Evolutionary conservation across 1,139 yeast species (phyloP).

Genomic region (Nakaseomyces sp.): DNA sequence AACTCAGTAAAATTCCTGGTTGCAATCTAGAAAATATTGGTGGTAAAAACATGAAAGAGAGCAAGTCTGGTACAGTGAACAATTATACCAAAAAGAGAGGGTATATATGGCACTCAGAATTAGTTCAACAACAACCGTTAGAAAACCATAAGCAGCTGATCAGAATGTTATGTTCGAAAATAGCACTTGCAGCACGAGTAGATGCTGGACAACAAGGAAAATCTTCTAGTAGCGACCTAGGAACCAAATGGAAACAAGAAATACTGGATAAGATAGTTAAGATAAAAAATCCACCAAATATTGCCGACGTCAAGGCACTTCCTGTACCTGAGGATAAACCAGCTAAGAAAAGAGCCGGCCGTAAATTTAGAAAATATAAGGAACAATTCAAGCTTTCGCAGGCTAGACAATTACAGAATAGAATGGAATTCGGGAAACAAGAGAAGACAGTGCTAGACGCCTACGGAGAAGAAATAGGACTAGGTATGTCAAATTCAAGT

Average conservation of each 20-base stretch:
- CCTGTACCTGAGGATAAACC: slow-evolving; percentile 75
- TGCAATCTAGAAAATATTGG: slow-evolving; percentile 81
- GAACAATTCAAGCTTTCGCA: slow-evolving; percentile 78
- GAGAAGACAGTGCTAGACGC: slow-evolving; percentile 57
- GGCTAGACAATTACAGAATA: slow-evolving; percentile 71
- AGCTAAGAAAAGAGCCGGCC: slow-evolving; percentile 82
- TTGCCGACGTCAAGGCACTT: slow-evolving; percentile 59
- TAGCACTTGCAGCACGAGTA: slow-evolving; percentile 74
- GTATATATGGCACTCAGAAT: slow-evolving; percentile 44
- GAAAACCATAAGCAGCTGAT: slow-evolving; percentile 61
- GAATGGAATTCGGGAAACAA: slow-evolving; percentile 70
- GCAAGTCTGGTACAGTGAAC: slow-evolving; percentile 32
- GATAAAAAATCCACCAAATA: slow-evolving; percentile 69
- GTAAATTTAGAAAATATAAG: slow-evolving; percentile 66
- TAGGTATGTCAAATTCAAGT: slow-evolving; percentile 53
- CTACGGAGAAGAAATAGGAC: slow-evolving; percentile 73
- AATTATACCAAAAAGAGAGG: slow-evolving; percentile 47
- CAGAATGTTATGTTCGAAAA: slow-evolving; percentile 71
- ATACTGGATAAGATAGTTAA: slow-evolving; percentile 59
- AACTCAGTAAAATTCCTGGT: slow-evolving; percentile 64
- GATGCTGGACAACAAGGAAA: slow-evolving; percentile 37
- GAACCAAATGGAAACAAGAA: slow-evolving; percentile 51
- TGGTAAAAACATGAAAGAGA: slow-evolving; percentile 48
- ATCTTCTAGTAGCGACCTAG: slow-evolving; percentile 45
- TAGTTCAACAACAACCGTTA: slow-evolving; percentile 46